A percentile compares a stretch with the other conserved stretches of the same genome.
phyloP scores from a whole-genome alignment of 352 stramenopile species.

The Phytophthora agathidicida region DNA sequence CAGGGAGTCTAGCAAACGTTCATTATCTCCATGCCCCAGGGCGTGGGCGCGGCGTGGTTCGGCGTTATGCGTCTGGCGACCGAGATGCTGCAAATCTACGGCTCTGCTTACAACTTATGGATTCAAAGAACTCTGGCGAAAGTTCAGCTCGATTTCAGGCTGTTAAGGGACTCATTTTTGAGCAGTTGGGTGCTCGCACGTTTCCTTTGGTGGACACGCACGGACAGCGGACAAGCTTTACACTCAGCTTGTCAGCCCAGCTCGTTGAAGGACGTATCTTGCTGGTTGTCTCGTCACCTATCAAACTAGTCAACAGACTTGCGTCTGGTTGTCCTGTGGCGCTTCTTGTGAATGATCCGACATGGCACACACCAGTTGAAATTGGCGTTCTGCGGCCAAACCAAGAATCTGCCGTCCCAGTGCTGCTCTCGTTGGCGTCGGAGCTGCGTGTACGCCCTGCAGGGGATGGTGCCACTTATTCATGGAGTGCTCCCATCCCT shows the following conservation, averaged over 20 bases:
- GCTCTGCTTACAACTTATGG: constrained; percentile 66
- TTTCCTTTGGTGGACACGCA: constrained; percentile 65
- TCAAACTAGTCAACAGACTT: constrained; percentile 76
- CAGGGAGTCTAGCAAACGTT: constrained; percentile 57
- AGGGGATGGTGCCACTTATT: constrained; percentile 42
- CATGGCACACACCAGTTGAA: constrained; percentile 74
- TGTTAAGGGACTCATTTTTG: constrained; percentile 83
- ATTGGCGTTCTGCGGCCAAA: constrained; percentile 65
- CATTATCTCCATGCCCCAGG: constrained; percentile 70
- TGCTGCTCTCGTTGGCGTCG: constrained; percentile 70
- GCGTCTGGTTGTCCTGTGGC: constrained; percentile 64
- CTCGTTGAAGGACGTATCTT: constrained; percentile 83
- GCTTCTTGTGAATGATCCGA: constrained; percentile 82
- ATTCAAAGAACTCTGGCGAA: constrained; percentile 29
- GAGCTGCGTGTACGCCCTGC: constrained; percentile 72
- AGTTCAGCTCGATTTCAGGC: constrained; percentile 51
- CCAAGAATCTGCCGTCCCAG: constrained; percentile 69
- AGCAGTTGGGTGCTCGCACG: constrained; percentile 71
- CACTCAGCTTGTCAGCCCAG: constrained; percentile 66
- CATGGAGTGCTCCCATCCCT: constrained; percentile 81
- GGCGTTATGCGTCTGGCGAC: constrained; percentile 70
- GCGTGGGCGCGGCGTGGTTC: constrained; percentile 67
- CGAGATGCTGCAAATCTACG: constrained; percentile 58
- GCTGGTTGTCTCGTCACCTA: constrained; percentile 77
- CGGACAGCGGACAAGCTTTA: constrained; percentile 59